These are phyloP conservation scores for Linnemannia elongata DNA, from an alignment of 192 early-diverging fungal genomes.

Conservation along the genomic window DNA sequence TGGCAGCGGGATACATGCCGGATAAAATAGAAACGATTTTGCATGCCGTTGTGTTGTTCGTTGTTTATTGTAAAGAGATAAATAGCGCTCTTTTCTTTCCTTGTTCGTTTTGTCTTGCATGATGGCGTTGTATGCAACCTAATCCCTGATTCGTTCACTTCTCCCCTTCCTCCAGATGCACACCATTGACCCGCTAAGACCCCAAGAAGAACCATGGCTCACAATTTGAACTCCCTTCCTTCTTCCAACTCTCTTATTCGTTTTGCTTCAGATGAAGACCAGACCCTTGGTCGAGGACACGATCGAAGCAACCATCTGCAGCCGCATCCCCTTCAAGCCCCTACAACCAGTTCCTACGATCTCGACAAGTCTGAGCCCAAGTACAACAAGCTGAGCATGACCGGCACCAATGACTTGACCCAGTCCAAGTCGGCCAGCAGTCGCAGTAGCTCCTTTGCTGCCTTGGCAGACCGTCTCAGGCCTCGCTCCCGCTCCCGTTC, in stretches of 20 bases:
- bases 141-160: not conserved
- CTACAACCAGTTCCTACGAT: not conserved
- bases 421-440: not conserved
- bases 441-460: slow-evolving; percentile 16
- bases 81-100: not conserved
- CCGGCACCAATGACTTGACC: slow-evolving; percentile 7
- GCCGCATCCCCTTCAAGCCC: not conserved
- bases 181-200: not conserved
- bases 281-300: not conserved
- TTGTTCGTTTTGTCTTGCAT: not conserved
- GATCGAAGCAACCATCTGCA: not conserved
- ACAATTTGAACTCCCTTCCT: not conserved
- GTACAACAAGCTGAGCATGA: slow-evolving; percentile 1
- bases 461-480: slow-evolving; percentile 30
- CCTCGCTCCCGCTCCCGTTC: slow-evolving; percentile 20
- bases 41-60: not conserved
- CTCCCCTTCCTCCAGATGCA: not conserved
- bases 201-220: not conserved
- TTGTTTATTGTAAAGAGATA: too few relatives aligned
- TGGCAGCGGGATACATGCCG: not conserved
- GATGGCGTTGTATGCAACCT: not conserved
- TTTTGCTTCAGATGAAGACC: not conserved
- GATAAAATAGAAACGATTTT: not conserved
- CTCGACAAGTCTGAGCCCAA: not conserved
- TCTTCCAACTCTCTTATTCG: not conserved